Evolutionary conservation across 345 rosid genomes (phyloP), one percentile per base, ranked within the genome.

Genomic region (Hibiscus mutabilis): DNA sequence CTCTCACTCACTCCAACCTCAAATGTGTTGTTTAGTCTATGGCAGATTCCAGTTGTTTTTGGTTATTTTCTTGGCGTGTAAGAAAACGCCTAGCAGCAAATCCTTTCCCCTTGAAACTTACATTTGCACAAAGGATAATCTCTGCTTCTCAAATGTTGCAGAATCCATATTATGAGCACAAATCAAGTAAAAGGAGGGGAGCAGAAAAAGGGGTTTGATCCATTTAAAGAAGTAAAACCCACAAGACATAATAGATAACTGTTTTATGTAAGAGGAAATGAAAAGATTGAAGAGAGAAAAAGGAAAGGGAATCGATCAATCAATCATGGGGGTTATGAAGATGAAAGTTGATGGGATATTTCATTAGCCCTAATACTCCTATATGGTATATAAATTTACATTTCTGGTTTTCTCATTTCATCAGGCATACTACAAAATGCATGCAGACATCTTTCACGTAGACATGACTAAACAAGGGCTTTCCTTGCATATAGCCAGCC

Each of bases 401-500:
- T 25, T 21, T 25, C 22, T 73, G 18, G 42, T 7, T 5, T 13
- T 37, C 13, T 8, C 27, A 13, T 5, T 56, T 24, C 14, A 73
- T 47, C 37, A 21, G 69, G 51, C 31, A 40, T 49, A 16, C 2
- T 16, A 22, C 71, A 79, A 79, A 58, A 74, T 7, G 56, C 27
- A 24, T 47, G 42, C 59, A 61, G 53, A 66, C 27, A 29, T 59
- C 71, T 53, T 53, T 57, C 57, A 40, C 27, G 10, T 18, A 33
- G 72, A 77, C 59, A 60, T 69, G 79, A 79, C 76, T 53, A 33
- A 68, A 73, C 78, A 64, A 29, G 16, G 44, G 14, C 11, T 21
- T 12, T 3, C 9, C 9, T 35, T 37, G 42, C 10, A 37, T 37
- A 37, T 37, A 37, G 42, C 42, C 42, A 37, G 10, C 31, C n/a